Evolutionary conservation across 2,329 filamentous ascomycete species (phyloP).

Genomic region (Capronia americana): DNA sequence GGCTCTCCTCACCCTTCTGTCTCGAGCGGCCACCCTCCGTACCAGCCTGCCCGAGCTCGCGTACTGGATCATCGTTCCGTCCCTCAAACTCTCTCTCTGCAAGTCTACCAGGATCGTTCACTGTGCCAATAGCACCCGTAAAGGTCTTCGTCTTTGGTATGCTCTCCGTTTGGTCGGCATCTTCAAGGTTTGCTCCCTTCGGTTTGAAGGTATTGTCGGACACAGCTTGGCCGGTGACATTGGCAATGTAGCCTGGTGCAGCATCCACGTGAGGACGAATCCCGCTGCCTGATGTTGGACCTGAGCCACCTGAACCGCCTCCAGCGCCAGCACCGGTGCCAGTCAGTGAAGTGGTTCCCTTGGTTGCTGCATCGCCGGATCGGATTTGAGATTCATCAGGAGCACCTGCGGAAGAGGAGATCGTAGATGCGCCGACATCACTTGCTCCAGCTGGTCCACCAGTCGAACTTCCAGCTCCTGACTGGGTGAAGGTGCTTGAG

Average conservation of each 20-base stretch:
- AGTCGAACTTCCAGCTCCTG: conserved; percentile 19
- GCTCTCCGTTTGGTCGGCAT: conserved; percentile 42
- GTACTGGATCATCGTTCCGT: conserved; percentile 37
- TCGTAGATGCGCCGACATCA: conserved; percentile 29
- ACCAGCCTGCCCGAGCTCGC: conserved; percentile 34
- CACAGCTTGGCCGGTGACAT: conserved; percentile 34
- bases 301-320: not conserved
- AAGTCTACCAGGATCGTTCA: conserved; percentile 61
- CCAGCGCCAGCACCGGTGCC: not conserved
- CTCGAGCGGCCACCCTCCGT: conserved; percentile 36
- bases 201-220: conserved; percentile 50
- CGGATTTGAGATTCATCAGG: conserved; percentile 35
- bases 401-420: conserved; percentile 32
- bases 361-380: conserved; percentile 11
- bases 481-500: conserved; percentile 31
- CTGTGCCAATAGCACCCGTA: conserved; percentile 59
- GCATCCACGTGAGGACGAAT: conserved; percentile 30
- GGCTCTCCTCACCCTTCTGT: conserved; percentile 41
- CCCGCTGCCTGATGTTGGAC: not conserved
- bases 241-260: conserved; percentile 40
- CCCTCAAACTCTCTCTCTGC: conserved; percentile 51
- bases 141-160: conserved; percentile 58
- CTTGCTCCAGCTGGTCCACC: conserved; percentile 22
- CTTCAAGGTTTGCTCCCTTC: conserved; percentile 60
- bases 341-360: not conserved